A percentile compares a stretch with the other conserved stretches of the same genome.
Evolutionary conservation across 495 filamentous ascomycete genomes (phyloP).

Genomic region (Neohortaea acidophila): DNA sequence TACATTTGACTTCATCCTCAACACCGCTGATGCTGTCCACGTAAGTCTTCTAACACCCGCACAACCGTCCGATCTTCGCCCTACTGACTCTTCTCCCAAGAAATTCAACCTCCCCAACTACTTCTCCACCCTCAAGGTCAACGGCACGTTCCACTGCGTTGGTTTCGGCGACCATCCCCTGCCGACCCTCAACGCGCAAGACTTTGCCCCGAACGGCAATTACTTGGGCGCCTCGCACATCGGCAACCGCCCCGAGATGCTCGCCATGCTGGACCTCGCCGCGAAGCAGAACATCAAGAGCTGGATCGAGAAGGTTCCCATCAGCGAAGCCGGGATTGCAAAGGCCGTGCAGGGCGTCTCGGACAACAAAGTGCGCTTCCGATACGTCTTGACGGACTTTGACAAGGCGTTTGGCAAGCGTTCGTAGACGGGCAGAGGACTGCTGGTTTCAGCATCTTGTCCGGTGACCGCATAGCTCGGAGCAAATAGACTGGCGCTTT

Average conservation of each 20-base stretch:
- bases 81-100: not conserved
- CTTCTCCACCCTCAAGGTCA: slow-evolving; percentile 64
- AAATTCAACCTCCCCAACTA: slow-evolving; percentile 56
- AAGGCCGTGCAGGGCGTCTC: slow-evolving; percentile 51
- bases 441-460: no score
- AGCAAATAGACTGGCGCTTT: no score
- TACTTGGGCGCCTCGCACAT: slow-evolving; percentile 71
- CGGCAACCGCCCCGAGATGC: slow-evolving; percentile 64
- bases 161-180: slow-evolving; percentile 73
- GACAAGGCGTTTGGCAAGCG: slow-evolving; percentile 45
- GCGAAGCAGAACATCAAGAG: slow-evolving; percentile 66
- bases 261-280: slow-evolving; percentile 69
- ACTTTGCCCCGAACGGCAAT: slow-evolving; percentile 60
- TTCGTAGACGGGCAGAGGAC: slow-evolving; percentile 7
- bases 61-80: no score
- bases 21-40: slow-evolving; percentile 53
- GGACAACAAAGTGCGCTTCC: slow-evolving; percentile 51
- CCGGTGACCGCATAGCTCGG: no score
- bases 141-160: slow-evolving; percentile 68
- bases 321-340: slow-evolving; percentile 53
- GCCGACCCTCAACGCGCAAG: slow-evolving; percentile 50
- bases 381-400: slow-evolving; percentile 46
- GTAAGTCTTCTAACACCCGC: not conserved
- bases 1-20: slow-evolving; percentile 62
- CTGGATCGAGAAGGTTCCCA: slow-evolving; percentile 65